A percentile compares a stretch with the other conserved stretches of the same genome.
Conservation (phyloP, 2,329 filamentous ascomycete species). For the Hypoxylon sp. region DNA sequence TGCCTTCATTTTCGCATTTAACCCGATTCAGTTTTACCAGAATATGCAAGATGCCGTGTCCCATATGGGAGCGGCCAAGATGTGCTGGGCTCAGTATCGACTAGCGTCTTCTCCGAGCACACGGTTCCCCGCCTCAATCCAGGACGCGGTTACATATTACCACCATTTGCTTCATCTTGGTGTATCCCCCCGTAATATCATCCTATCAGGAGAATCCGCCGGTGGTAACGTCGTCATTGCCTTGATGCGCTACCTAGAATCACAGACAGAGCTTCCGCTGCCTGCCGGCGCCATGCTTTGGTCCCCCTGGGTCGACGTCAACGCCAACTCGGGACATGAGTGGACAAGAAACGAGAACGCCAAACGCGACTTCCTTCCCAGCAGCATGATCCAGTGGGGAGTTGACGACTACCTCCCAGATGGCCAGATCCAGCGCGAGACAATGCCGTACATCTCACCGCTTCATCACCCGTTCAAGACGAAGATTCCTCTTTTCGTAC, state of each 20-base stretch:
- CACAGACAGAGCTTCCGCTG: background rate
- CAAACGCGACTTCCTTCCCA: background rate
- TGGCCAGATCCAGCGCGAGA: background rate
- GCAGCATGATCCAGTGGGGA: background rate
- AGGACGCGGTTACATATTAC: constrained; percentile 1
- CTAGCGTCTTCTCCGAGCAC: background rate
- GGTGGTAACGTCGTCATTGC: background rate
- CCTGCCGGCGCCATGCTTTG: constrained; percentile 15
- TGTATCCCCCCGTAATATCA: background rate
- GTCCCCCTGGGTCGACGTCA: background rate
- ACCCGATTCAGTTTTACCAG: background rate
- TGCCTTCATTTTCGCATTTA: background rate
- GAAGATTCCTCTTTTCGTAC: background rate
- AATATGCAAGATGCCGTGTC: background rate
- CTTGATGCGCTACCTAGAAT: background rate
- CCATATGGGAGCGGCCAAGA: background rate
- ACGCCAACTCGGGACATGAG: background rate
- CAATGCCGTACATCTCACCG: background rate
- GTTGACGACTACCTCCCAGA: background rate
- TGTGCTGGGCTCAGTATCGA: background rate
- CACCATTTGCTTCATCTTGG: background rate
- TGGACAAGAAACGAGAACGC: background rate
- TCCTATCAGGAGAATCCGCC: background rate
- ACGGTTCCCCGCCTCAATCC: background rate
- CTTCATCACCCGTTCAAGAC: background rate